These are phyloP conservation scores for Astrocystis sublimbata DNA, from an alignment of 495 filamentous ascomycete genomes.

Conservation along the genomic window DNA sequence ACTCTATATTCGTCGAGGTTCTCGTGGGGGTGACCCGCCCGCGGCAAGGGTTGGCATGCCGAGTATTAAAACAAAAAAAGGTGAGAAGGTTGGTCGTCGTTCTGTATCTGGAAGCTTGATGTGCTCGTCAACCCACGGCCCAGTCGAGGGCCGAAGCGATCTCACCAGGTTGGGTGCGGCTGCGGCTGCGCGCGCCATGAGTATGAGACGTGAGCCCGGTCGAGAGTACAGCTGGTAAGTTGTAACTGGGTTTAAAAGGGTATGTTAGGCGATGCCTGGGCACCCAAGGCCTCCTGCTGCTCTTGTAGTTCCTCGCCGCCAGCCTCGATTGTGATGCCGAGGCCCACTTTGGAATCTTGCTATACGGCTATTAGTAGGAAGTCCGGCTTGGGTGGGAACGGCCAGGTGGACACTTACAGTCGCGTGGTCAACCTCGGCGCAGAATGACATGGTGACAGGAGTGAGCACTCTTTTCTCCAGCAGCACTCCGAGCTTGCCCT, in stretches of 20 bases:
- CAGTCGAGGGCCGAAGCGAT: neutral
- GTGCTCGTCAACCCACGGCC: constrained; percentile 2
- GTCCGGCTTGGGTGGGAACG: neutral
- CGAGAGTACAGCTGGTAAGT: constrained; percentile 21
- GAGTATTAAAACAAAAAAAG: constrained; percentile 27
- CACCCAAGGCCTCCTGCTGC: constrained; percentile 68
- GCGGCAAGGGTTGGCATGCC: constrained; percentile 18
- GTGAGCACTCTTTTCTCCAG: constrained; percentile 94
- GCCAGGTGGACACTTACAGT: constrained; percentile 64
- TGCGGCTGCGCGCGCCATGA: neutral
- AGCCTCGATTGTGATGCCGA: constrained; percentile 92
- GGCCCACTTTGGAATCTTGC: constrained; percentile 93
- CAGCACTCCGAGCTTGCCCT: constrained; percentile 87
- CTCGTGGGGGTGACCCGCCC: constrained; percentile 25
- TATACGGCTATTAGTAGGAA: constrained; percentile 43
- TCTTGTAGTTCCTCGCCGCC: constrained; percentile 88
- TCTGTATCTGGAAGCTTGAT: neutral
- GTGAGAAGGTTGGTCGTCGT: constrained; percentile 13
- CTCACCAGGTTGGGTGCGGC: neutral
- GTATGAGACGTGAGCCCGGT: constrained; percentile 31
- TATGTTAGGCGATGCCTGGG: constrained; percentile 52
- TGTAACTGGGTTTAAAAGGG: constrained; percentile 49
- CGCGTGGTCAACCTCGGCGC: constrained; percentile 94
- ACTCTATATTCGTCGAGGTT: constrained; percentile 29
- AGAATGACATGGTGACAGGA: constrained; percentile 87